A percentile compares a stretch with the other conserved stretches of the same genome.
These are phyloP conservation scores for Leccinum variicolor DNA, from an alignment of 768 basidiomycete species.

Conservation along the genomic window DNA sequence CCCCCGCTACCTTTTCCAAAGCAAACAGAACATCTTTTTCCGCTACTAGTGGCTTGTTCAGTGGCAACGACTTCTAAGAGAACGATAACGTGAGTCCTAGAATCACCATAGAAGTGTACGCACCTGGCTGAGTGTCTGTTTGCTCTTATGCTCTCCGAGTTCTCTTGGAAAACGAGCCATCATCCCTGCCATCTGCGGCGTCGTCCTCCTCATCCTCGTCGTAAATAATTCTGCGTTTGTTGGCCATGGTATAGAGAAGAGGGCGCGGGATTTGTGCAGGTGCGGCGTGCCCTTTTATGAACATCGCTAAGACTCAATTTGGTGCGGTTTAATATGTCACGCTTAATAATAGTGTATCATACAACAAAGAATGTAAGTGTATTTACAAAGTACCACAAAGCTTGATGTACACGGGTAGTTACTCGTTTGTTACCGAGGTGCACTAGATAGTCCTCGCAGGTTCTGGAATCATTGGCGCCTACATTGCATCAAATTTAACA, in stretches of 20 bases:
- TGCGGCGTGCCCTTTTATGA: neutral
- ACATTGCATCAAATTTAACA: too few species aligned
- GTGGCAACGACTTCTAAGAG: neutral
- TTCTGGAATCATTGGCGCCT: neutral
- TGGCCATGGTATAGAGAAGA: neutral
- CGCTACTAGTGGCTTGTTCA: neutral
- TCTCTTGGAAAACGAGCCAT: neutral
- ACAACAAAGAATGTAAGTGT: neutral
- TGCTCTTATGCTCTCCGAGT: neutral
- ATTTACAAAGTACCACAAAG: neutral
- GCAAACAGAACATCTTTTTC: neutral
- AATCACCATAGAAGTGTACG: neutral
- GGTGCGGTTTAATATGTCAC: too few species aligned
- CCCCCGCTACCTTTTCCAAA: constrained; percentile 3
- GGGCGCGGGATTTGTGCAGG: neutral
- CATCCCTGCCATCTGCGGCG: neutral
- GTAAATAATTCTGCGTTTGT: neutral
- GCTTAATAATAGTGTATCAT: too few species aligned
- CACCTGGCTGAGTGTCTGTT: neutral
- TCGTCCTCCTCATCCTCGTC: neutral
- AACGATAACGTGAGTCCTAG: neutral
- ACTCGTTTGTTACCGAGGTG: neutral
- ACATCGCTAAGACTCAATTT: neutral
- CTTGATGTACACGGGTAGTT: neutral
- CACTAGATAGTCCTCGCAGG: neutral